Conservation (phyloP, 805 yeast species). For the Yarrowia keelungensis region DNA sequence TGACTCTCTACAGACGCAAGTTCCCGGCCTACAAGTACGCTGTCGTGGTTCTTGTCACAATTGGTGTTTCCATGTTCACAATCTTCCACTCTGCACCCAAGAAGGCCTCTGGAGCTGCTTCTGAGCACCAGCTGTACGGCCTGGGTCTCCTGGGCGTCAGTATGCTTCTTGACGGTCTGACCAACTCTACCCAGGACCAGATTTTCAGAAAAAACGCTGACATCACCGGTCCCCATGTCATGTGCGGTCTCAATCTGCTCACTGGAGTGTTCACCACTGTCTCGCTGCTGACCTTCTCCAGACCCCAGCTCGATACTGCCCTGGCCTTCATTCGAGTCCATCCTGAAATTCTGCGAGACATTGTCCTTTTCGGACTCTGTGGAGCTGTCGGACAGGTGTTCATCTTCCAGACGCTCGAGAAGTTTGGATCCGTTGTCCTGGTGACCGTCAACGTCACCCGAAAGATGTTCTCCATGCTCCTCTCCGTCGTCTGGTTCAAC, state of each 20-base stretch:
- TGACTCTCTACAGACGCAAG: constrained; percentile 67
- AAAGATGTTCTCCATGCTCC: constrained; percentile 92
- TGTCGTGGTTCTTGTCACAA: constrained; percentile 79
- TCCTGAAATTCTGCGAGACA: constrained; percentile 64
- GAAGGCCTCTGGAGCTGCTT: constrained; percentile 40
- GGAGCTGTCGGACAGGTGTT: constrained; percentile 96
- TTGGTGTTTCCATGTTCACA: constrained; percentile 84
- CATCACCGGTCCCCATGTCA: constrained; percentile 85
- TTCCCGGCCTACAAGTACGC: constrained; percentile 79
- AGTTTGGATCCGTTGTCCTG: constrained; percentile 81
- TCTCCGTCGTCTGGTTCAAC: constrained; percentile 87
- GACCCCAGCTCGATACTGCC: constrained; percentile 59
- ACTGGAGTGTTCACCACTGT: constrained; percentile 55
- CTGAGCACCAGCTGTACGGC: constrained; percentile 57
- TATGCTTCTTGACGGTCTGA: constrained; percentile 85
- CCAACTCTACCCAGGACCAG: constrained; percentile 92
- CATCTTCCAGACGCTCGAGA: constrained; percentile 81
- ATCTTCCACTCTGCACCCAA: constrained; percentile 53
- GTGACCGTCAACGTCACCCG: constrained; percentile 96
- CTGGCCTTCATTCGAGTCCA: constrained; percentile 58
- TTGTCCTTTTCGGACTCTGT: constrained; percentile 70
- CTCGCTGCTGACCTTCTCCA: constrained; percentile 58
- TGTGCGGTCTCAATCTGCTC: constrained; percentile 69
- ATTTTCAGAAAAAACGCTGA: constrained; percentile 58
- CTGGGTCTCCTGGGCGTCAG: constrained; percentile 63